Evolutionary conservation across 257 asterid genomes (phyloP), one percentile per base, ranked within the genome.

Genomic region (Jacaranda copaia): DNA sequence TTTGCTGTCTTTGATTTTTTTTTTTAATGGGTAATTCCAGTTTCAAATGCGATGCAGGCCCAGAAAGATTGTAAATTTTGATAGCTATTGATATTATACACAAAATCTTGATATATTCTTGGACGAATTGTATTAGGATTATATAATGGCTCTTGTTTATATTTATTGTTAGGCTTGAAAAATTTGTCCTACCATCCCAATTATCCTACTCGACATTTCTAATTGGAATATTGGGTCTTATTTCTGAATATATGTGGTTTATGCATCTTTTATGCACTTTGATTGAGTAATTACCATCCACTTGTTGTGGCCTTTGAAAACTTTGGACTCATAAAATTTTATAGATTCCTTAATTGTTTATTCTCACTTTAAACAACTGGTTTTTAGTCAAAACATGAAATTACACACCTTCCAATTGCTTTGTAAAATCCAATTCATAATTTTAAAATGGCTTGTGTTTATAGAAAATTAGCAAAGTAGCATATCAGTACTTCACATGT

Each of bases 401-500:
- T 25, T 62, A 62, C 49, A 7, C 8, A 6, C 10, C 6, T 13
- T 32, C 12, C 18, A 4, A 12, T 61, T 36, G 68, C 68, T 61
- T 38, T 61, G n/a, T 61, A 35, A 4, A 61, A 32, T 61, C 67
- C 9, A 61, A 13, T 35, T 18, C 38, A 57, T 43, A 18, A 25
- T 60, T 25, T 25, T 14, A 40, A 11, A 35, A 49, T 57, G 57
- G 11, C 19, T 59, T 4, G 20, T 59, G 43, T 8, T 56, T 42
- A 35, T 49, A 49, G 38, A 4, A 55, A 76, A 55, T 15, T 4
- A 25, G 19, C 15, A 16, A 16, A 60, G 72, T 60, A 20, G 4
- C 40, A 45, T 60, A 52, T 51, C 43, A 19, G 40, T 45, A 14
- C 32, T 43, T 73, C 59, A 52, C 60, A 77, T 58, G 53, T 51